Conservation (phyloP, 176 grass and related monocot species). For the Raddia distichophylla region DNA sequence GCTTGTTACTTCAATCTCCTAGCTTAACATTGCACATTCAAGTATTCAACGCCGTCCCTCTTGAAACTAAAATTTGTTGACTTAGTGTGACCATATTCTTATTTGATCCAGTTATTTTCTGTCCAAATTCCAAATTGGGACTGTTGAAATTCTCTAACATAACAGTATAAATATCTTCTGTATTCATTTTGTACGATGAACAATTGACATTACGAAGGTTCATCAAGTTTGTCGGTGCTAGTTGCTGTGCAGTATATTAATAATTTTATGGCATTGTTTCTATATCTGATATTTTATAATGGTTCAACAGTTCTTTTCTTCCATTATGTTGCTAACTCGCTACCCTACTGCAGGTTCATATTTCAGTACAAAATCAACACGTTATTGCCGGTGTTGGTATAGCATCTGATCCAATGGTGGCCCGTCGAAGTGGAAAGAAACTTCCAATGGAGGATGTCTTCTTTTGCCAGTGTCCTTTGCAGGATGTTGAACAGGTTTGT, state of each 20-base stretch:
- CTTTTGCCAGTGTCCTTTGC: conserved; percentile 74
- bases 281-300: background rate
- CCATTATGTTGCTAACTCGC: conserved; percentile 5
- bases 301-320: background rate
- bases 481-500: conserved; percentile 63
- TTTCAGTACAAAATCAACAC: conserved; percentile 55
- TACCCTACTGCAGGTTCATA: conserved; percentile 51
- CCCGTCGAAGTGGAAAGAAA: conserved; percentile 60
- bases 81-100: background rate
- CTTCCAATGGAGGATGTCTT: conserved; percentile 80
- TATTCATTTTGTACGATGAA: background rate
- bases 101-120: background rate
- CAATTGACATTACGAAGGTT: background rate
- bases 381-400: conserved; percentile 70
- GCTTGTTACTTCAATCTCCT: background rate
- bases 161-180: background rate
- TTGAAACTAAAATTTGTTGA: background rate
- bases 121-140: background rate
- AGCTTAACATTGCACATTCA: background rate
- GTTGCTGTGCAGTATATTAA: background rate
- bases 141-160: conserved; percentile 1
- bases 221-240: background rate
- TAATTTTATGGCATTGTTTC: background rate
- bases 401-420: conserved; percentile 77
- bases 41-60: background rate